phyloP scores from a whole-genome alignment of 306 rosid genomes.

The Prinsepia uniflora region DNA sequence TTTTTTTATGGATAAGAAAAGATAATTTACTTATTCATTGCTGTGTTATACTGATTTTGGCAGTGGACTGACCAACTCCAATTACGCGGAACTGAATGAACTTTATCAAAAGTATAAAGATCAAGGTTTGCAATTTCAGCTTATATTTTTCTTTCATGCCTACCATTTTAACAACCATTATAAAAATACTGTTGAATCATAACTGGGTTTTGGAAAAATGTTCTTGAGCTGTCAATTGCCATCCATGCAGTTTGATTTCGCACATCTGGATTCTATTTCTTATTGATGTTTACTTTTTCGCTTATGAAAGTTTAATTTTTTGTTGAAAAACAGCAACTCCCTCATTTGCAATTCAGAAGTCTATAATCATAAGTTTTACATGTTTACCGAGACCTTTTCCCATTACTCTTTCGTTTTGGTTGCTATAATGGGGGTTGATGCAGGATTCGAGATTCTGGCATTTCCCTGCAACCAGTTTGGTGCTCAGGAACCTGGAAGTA shows the following conservation, averaged over 20 bases:
- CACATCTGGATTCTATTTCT: neutral
- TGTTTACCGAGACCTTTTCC: neutral
- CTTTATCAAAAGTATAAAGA: conserved; percentile 63
- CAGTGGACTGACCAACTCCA: conserved; percentile 89
- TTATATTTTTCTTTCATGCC: neutral
- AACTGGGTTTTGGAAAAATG: neutral
- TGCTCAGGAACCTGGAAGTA: conserved; percentile 79
- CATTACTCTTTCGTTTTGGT: neutral
- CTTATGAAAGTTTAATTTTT: neutral
- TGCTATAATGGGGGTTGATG: conserved; percentile 9
- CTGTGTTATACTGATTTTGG: conserved; percentile 22
- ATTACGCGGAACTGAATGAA: conserved; percentile 77
- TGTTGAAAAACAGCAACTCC: neutral
- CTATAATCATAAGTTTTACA: neutral
- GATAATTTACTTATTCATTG: neutral
- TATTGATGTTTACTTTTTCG: neutral
- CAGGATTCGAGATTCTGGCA: conserved; percentile 80
- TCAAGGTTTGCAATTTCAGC: conserved; percentile 47
- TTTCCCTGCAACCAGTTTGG: conserved; percentile 93
- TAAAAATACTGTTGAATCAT: too few species aligned
- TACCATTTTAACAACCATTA: too few species aligned
- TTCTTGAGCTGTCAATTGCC: conserved; percentile 6
- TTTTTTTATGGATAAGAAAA: neutral
- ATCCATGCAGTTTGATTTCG: neutral
- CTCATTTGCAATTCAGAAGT: neutral